phyloP scores from a whole-genome alignment of 305 asterid genomes.

The Lippia alba region DNA sequence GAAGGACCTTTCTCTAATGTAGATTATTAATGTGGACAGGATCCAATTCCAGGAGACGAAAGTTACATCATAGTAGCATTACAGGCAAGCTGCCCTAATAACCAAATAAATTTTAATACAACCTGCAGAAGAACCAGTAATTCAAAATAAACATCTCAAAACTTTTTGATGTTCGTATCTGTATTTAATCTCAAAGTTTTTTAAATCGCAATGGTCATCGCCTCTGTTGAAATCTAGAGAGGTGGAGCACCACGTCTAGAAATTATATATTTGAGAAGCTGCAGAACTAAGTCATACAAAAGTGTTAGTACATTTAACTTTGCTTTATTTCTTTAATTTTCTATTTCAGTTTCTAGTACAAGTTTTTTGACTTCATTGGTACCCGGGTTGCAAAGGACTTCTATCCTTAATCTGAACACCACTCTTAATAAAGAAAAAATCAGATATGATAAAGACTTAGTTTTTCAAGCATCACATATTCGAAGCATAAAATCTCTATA shows the following conservation, averaged over 20 bases:
- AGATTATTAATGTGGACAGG: neutral
- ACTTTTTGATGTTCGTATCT: neutral
- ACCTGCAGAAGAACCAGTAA: slow-evolving; percentile 16
- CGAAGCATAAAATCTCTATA: neutral
- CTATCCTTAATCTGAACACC: neutral
- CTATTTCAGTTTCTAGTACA: neutral
- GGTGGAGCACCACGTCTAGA: neutral
- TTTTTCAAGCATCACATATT: neutral
- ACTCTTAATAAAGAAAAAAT: neutral
- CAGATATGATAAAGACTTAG: neutral
- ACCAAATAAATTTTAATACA: slow-evolving; percentile 22
- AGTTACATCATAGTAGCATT: slow-evolving; percentile 2
- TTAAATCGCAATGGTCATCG: slow-evolving; percentile 3
- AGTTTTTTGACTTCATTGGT: neutral
- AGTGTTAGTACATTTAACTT: neutral
- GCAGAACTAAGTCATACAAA: neutral
- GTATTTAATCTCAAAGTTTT: neutral
- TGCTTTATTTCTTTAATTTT: neutral
- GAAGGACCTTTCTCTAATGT: neutral
- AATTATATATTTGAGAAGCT: neutral
- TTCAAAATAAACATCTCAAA: slow-evolving; percentile 20
- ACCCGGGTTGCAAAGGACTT: neutral
- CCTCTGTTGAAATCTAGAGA: neutral
- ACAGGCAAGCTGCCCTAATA: slow-evolving; percentile 11
- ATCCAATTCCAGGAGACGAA: slow-evolving; percentile 15